Conservation (phyloP, 371 early-diverging fungal species). For the Mortierella polycephala region DNA sequence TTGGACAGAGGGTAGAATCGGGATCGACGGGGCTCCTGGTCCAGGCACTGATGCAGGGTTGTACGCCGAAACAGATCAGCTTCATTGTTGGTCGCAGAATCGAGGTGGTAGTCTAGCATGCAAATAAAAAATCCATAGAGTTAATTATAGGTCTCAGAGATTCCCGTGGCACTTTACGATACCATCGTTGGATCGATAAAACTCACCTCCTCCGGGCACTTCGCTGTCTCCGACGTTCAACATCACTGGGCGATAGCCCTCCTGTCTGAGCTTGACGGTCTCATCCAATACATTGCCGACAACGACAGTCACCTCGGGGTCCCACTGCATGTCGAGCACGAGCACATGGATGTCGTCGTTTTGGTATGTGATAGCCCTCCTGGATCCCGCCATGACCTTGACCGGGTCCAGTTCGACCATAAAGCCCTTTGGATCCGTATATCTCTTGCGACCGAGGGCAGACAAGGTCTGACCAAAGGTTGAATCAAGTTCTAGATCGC, state of each 20-base stretch:
- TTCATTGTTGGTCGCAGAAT: conserved; percentile 26
- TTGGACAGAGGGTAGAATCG: conserved; percentile 47
- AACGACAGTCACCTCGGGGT: conserved; percentile 50
- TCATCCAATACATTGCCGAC: conserved; percentile 51
- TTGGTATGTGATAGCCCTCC: conserved; percentile 35
- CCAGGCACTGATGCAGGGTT: conserved; percentile 48
- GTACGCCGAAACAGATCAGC: conserved; percentile 53
- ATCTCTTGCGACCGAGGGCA: conserved; percentile 37
- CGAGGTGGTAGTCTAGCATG: conserved; percentile 41
- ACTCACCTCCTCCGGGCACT: conserved; percentile 49
- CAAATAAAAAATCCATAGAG: not conserved
- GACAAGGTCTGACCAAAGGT: conserved; percentile 38
- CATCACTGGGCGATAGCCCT: conserved; percentile 52
- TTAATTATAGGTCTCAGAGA: not conserved
- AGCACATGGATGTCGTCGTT: conserved; percentile 54
- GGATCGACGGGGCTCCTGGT: conserved; percentile 48
- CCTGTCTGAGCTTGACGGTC: conserved; percentile 44
- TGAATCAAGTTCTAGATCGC: conserved; percentile 22
- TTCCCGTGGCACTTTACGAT: not conserved
- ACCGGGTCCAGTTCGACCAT: conserved; percentile 48
- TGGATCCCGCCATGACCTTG: conserved; percentile 47
- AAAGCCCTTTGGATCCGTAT: conserved; percentile 37
- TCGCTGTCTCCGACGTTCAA: conserved; percentile 41
- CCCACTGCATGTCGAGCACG: conserved; percentile 52
- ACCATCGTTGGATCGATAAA: not conserved